These are phyloP conservation scores for Mortierella sp. DNA, from an alignment of 371 early-diverging fungal species.

Conservation along the genomic window DNA sequence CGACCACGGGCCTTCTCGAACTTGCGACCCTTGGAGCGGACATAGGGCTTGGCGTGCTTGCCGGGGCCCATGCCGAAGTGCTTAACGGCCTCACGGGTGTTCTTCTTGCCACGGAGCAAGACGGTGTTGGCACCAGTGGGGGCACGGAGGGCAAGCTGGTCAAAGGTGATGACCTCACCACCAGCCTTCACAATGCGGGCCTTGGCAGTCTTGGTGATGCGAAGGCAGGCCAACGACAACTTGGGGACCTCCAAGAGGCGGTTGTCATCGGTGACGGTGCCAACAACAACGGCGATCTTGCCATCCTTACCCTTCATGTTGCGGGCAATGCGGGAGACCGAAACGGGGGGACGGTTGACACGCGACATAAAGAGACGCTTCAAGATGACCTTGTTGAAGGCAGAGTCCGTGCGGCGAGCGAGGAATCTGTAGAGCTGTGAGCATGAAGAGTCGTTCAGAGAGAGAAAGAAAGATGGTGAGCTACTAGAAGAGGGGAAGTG, in stretches of 20 bases:
- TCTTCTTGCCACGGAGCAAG: conserved; percentile 93
- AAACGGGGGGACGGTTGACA: conserved; percentile 95
- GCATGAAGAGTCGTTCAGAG: background rate
- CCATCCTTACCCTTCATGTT: conserved; percentile 73
- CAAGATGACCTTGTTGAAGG: conserved; percentile 98
- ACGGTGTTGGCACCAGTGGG: conserved; percentile 97
- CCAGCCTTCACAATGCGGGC: conserved; percentile 98
- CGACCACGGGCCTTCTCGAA: conserved; percentile 99
- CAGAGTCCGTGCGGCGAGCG: conserved; percentile 97
- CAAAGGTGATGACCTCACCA: conserved; percentile 97
- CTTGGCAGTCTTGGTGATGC: conserved; percentile 94
- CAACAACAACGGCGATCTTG: conserved; percentile 94
- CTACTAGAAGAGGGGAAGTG: conserved; percentile 4
- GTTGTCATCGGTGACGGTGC: conserved; percentile 96
- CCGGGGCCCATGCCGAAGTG: conserved; percentile 76
- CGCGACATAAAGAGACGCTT: conserved; percentile 99
- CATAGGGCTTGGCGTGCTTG: conserved; percentile 91
- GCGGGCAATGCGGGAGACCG: conserved; percentile 88
- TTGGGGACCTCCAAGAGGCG: conserved; percentile 95
- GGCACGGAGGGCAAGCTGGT: conserved; percentile 97
- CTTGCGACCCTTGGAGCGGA: conserved; percentile 99
- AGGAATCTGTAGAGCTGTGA: conserved; percentile 96
- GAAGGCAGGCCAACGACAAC: conserved; percentile 95
- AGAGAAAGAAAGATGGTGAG: background rate
- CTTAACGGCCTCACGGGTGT: conserved; percentile 93